Base-by-base conservation (phyloP, 306 rosid species). In the Canavalia gladiata region DNA sequence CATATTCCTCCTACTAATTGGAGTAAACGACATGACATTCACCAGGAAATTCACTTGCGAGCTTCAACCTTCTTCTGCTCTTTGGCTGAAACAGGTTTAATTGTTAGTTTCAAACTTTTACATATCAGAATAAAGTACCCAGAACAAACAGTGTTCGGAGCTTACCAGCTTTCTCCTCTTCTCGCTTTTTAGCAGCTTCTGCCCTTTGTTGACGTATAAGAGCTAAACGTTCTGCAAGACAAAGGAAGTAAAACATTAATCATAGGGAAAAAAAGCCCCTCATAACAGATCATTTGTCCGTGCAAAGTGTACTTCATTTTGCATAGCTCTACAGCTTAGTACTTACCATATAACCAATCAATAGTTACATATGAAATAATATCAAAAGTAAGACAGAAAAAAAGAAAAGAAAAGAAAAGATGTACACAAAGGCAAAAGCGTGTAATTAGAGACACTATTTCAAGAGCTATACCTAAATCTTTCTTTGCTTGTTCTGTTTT, bases 401-500 rank as follows among this genome's bases (percentile, higher is more conserved):
- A 52, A 45, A 56, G 60, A 56, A 58, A 47, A 47, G 54, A 41
- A 52, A 45, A 56, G 60, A 56, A 58, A 47, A 47, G 54, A 63
- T 45, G 75, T 31, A 31, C 12, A 25, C 50, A 71, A 54, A 7
- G 39, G 29, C 45, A 12, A 68, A 30, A 59, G 47, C 18, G 31
- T 18, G 13, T 25, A 77, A 51, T 11, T 49, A 50, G 51, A 72
- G 39, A 49, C 34, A 47, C 57, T 64, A 28, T 39, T 77, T 76
- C 70, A 63, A 62, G 46, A 55, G 56, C 59, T 31, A 74, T 91
- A 95, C 97, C 98, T 91, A 95, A 76, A 83, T 95, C 98, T 80
- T 95, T 95, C 87, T 11, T 92, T 72, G 98, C 88, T 89, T 91
- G 97, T 30, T 92, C 97, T 39, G 98, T 95, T 89, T 95, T 95